A percentile compares a stretch with the other conserved stretches of the same genome.
phyloP scores from a whole-genome alignment of 495 filamentous ascomycete species.

The Neurospora tetraspora region DNA sequence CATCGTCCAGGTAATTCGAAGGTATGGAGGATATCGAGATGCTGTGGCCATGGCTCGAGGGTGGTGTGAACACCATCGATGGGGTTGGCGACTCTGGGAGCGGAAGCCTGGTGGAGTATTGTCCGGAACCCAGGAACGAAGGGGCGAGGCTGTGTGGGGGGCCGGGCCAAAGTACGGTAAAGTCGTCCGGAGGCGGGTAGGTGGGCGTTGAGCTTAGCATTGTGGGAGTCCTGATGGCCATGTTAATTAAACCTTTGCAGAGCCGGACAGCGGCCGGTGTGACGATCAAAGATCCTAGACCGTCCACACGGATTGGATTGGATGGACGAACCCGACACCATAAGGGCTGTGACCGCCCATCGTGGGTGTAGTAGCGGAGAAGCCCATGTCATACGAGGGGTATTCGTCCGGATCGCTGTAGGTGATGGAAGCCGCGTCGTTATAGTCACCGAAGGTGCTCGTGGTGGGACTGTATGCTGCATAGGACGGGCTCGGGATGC shows the following conservation, averaged over 20 bases:
- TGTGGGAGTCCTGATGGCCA: slow-evolving; percentile 35
- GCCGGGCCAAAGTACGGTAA: slow-evolving; percentile 13
- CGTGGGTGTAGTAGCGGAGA: slow-evolving; percentile 26
- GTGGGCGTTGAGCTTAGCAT: slow-evolving; percentile 26
- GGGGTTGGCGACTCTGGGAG: slow-evolving; percentile 27
- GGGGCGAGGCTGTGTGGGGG: slow-evolving; percentile 14
- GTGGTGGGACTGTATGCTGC: slow-evolving; percentile 45
- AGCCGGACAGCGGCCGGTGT: slow-evolving; percentile 24
- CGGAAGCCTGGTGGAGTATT: slow-evolving; percentile 16
- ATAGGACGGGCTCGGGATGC: slow-evolving; percentile 44
- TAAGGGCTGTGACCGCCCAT: slow-evolving; percentile 34
- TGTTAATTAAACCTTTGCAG: slow-evolving; percentile 36
- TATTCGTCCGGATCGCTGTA: slow-evolving; percentile 47
- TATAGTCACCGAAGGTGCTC: slow-evolving; percentile 44
- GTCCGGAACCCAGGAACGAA: slow-evolving; percentile 30
- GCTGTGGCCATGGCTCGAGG: slow-evolving; percentile 20
- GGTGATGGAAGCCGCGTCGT: slow-evolving; percentile 36
- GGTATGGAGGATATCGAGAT: slow-evolving; percentile 19
- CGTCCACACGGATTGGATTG: slow-evolving; percentile 41
- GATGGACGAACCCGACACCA: slow-evolving; percentile 46
- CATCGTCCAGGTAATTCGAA: slow-evolving; percentile 7
- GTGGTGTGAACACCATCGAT: slow-evolving; percentile 17
- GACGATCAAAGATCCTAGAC: slow-evolving; percentile 29
- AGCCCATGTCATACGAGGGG: slow-evolving; percentile 28
- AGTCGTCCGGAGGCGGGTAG: slow-evolving; percentile 26